Evolutionary conservation across 1,139 yeast genomes (phyloP).

Genomic region (Nakaseomyces nivariensis): DNA sequence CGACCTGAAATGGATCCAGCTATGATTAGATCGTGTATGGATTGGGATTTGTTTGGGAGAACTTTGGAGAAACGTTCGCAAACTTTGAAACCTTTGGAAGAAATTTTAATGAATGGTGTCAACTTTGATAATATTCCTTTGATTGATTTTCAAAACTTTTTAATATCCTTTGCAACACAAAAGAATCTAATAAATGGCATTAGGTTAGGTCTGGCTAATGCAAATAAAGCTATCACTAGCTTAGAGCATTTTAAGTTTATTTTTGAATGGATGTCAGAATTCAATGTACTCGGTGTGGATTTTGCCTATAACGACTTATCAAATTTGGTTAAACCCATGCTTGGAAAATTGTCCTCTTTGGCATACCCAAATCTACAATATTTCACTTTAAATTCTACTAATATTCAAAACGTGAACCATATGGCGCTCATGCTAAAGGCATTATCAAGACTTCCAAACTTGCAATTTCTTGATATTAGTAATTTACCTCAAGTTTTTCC

Average conservation of each 20-base stretch:
- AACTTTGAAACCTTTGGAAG: conserved; percentile 47
- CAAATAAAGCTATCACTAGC: conserved; percentile 33
- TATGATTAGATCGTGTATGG: conserved; percentile 51
- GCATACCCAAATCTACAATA: conserved; percentile 31
- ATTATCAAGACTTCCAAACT: conserved; percentile 41
- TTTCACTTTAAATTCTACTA: conserved; percentile 62
- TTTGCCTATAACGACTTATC: conserved; percentile 69
- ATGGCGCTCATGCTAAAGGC: conserved; percentile 42
- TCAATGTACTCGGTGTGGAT: conserved; percentile 68
- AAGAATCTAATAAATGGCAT: conserved; percentile 15
- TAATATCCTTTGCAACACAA: conserved; percentile 32
- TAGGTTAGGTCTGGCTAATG: conserved; percentile 4
- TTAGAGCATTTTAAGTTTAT: conserved; percentile 46
- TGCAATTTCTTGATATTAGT: conserved; percentile 70
- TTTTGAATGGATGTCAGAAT: conserved; percentile 52
- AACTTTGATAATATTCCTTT: conserved; percentile 38
- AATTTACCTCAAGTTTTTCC: conserved; percentile 70
- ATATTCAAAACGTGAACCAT: conserved; percentile 45
- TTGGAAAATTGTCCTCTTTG: conserved; percentile 24
- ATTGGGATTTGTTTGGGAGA: conserved; percentile 67
- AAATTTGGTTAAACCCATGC: conserved; percentile 40
- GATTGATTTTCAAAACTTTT: conserved; percentile 40
- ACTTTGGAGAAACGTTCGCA: conserved; percentile 50
- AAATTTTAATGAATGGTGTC: conserved; percentile 73
- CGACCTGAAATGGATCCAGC: conserved; percentile 44